Evolutionary conservation across 768 basidiomycete genomes (phyloP).

Genomic region (Dentipellis sp.): DNA sequence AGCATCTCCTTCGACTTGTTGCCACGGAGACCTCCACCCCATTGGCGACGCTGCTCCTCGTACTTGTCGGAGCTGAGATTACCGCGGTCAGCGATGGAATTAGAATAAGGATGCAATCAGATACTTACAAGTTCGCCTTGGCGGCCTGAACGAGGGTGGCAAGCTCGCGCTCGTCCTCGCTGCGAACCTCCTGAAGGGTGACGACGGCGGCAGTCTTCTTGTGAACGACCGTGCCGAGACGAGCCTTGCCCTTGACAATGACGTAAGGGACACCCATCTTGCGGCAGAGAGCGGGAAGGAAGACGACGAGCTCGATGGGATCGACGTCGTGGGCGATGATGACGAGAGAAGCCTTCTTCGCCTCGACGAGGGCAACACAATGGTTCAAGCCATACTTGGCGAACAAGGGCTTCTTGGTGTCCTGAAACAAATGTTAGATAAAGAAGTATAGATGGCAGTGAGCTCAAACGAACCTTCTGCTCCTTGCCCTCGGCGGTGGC

Average conservation of each 20-base stretch:
- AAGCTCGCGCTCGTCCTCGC: conserved; percentile 90
- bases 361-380: conserved; percentile 89
- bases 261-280: conserved; percentile 99
- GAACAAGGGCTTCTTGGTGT: conserved; percentile 90
- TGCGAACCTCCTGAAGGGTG: conserved; percentile 87
- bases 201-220: conserved; percentile 96
- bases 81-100: background rate
- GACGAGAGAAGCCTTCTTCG: conserved; percentile 95
- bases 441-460: background rate
- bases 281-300: conserved; percentile 95
- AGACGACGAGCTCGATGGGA: conserved; percentile 98
- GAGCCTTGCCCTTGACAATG: conserved; percentile 97
- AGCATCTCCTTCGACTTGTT: conserved; percentile 93
- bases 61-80: conserved; percentile 73
- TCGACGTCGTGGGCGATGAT: conserved; percentile 97
- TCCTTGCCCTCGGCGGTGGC: conserved; percentile 76
- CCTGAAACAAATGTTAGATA: conserved; percentile 28
- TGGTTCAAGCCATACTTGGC: conserved; percentile 98
- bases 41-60: conserved; percentile 83
- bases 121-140: conserved; percentile 90
- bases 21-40: conserved; percentile 96
- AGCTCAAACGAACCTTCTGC: conserved; percentile 33
- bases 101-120: background rate
- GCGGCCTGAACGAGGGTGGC: conserved; percentile 87
- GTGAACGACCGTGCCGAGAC: conserved; percentile 95